Evolutionary conservation across 352 stramenopile species (phyloP), one percentile per base, ranked within the genome.

Genomic region (Lagenidium giganteum): DNA sequence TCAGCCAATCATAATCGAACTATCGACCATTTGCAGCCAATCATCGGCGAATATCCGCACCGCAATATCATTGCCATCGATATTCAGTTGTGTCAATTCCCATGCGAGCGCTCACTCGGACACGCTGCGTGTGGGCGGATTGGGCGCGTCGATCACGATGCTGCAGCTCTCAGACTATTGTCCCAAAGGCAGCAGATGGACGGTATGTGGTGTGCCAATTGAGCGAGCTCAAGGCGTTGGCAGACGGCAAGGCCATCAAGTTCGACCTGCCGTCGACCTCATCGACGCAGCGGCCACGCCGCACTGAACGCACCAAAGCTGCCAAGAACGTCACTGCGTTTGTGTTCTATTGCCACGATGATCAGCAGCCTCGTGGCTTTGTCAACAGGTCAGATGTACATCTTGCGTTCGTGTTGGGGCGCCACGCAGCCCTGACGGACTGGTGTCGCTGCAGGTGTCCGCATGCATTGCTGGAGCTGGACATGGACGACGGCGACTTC

Each of bases 401-500:
- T 17, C 12, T 8, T 38, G 32, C 8, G 12, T 38, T 8, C 20
- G 32, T 17, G 8, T 9, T 9, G 8, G 32, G 20, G 11, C 20
- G 17, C 6, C 5, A 20, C 5, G 8, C 6, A 11, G n/a, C 8
- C 26, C 17, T 12, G 20, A 26, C 5, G 17, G 8, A 24, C 6
- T 9, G 6, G 40, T 47, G 37, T 20, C 13, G 17, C 46, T 42
- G 12, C 33, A 83, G 70, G 35, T 87, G 76, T 44, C 70, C 76
- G 6, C 74, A 92, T 40, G 77, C 79, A 31, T 55, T 69, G 43
- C 51, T 89, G 45, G 76, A 92, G 56, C 54, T 92, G 36, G 76
- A 92, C 47, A 52, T 85, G 37, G 74, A 88, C 54, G 80, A 89
- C 64, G 75, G 67, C 55, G 76, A 89, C 47, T 92, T 92, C 49